Evolutionary conservation across 148 eudicot genomes (phyloP).

Genomic region (Beta vulgaris): DNA sequence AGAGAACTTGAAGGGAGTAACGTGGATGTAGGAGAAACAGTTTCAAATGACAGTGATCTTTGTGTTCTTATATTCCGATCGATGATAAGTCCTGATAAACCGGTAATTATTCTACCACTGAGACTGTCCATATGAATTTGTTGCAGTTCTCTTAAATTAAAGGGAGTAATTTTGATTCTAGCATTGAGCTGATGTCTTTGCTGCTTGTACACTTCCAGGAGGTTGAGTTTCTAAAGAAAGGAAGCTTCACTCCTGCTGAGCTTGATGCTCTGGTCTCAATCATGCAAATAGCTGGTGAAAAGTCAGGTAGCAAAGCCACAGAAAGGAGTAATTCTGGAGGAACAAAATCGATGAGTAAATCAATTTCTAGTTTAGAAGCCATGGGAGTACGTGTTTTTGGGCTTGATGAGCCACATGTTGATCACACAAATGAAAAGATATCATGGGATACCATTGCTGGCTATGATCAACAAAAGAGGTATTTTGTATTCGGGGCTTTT

Average conservation of each 20-base stretch:
- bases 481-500: constrained; percentile 15
- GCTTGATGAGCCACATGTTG: constrained; percentile 44
- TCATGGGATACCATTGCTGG: constrained; percentile 99
- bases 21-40: constrained; percentile 29
- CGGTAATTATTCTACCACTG: constrained; percentile 39
- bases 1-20: constrained; percentile 34
- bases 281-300: constrained; percentile 58
- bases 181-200: constrained; percentile 5
- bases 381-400: constrained; percentile 95
- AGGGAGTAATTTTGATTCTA: not conserved
- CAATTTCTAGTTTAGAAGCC: constrained; percentile 71
- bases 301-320: constrained; percentile 40
- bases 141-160: not conserved
- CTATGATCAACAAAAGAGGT: constrained; percentile 87
- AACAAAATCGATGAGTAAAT: constrained; percentile 53
- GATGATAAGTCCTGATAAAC: constrained; percentile 75
- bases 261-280: constrained; percentile 83
- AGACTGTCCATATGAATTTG: not conserved
- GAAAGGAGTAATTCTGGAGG: constrained; percentile 40
- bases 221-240: constrained; percentile 84
- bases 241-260: constrained; percentile 67
- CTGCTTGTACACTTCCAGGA: constrained; percentile 44
- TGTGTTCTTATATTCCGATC: constrained; percentile 85
- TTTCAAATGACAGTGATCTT: constrained; percentile 53
- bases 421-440: constrained; percentile 42